Conservation (phyloP, 2,329 filamentous ascomycete species). For the Aplosporella prunicola region DNA sequence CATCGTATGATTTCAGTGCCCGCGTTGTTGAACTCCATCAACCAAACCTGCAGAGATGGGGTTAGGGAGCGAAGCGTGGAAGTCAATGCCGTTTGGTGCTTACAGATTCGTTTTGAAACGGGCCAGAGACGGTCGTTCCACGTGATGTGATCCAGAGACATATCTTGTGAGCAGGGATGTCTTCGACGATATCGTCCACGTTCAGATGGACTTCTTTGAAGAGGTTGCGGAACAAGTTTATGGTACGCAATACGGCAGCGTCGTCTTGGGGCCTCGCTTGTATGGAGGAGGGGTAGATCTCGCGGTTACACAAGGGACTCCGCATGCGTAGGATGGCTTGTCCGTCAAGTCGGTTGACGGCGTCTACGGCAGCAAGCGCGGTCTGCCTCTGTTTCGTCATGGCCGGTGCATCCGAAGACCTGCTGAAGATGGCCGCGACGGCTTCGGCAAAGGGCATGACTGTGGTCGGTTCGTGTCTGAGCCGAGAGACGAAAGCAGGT, state of each 20-base stretch:
- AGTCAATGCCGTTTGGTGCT: too few species aligned
- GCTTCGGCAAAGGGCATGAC: too few species aligned
- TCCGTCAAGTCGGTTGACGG: constrained; percentile 10
- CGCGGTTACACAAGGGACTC: constrained; percentile 4
- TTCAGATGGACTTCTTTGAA: constrained; percentile 5
- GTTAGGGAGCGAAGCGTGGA: too few species aligned
- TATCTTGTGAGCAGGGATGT: constrained; percentile 5
- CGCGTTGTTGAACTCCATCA: constrained; percentile 8
- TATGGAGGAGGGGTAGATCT: constrained; percentile 9
- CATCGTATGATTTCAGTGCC: constrained; percentile 7
- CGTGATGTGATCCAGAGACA: constrained; percentile 6
- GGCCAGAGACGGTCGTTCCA: constrained; percentile 13
- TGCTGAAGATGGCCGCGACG: constrained; percentile 1
- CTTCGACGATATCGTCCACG: constrained; percentile 8
- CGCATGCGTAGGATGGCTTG: constrained; percentile 5
- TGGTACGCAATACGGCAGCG: neutral
- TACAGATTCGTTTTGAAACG: constrained; percentile 18
- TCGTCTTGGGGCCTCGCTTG: constrained; percentile 3
- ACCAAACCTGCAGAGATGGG: too few species aligned
- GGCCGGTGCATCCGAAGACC: neutral
- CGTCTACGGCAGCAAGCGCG: constrained; percentile 10
- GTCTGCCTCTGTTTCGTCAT: constrained; percentile 20
- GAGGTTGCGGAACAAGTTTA: constrained; percentile 8
- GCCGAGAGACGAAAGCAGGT: too few species aligned
- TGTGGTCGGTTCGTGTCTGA: too few species aligned